A percentile compares a stretch with the other conserved stretches of the same genome.
Conservation (phyloP, 73 alveolate genomes). For the Tetrahymena elliotti region DNA sequence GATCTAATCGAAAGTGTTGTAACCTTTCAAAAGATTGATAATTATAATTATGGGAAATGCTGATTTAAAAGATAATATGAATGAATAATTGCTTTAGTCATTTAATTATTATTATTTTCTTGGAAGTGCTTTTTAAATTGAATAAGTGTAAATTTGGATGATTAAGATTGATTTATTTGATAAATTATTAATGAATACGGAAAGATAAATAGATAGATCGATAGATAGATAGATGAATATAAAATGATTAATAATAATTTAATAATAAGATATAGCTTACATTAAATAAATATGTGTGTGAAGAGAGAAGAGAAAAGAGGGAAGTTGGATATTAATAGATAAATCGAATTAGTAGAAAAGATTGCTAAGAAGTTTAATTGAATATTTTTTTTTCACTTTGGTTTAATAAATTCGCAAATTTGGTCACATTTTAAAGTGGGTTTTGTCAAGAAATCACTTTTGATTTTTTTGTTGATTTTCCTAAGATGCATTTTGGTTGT, state of each 20-base stretch:
- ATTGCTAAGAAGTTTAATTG: neutral
- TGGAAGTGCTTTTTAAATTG: too few species aligned
- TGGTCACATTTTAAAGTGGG: too few species aligned
- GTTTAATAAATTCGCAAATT: too few species aligned
- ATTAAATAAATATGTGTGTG: neutral
- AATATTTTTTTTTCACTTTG: neutral
- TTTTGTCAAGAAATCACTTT: too few species aligned
- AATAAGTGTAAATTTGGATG: neutral
- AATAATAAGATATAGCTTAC: neutral
- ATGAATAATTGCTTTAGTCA: neutral
- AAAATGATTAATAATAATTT: too few species aligned
- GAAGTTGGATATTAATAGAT: neutral
- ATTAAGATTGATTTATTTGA: neutral
- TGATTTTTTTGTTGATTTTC: too few species aligned
- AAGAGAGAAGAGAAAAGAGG: neutral
- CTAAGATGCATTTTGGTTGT: too few species aligned
- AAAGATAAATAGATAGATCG: neutral
- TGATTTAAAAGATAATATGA: too few species aligned
- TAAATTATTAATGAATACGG: too few species aligned
- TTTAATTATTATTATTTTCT: too few species aligned
- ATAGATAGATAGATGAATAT: neutral
- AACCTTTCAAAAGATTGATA: too few species aligned
- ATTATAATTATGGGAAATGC: neutral
- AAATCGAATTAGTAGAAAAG: neutral
- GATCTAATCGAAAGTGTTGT: too few species aligned